Conservation (phyloP, 2,329 filamentous ascomycete species). For the Neofusicoccum sp. region DNA sequence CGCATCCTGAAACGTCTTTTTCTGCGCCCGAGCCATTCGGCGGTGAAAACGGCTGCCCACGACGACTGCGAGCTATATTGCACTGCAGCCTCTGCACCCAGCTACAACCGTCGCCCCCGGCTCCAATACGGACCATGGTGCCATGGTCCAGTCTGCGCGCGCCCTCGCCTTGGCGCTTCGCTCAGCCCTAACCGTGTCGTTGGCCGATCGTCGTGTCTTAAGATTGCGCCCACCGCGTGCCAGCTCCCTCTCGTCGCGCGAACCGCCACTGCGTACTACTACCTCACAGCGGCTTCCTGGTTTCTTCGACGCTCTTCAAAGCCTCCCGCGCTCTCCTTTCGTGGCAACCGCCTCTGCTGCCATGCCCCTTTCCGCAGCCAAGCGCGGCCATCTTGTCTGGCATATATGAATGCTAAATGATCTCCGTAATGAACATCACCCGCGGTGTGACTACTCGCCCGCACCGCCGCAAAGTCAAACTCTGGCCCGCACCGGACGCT, state of each 20-base stretch:
- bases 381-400: neutral
- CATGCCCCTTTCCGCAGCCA: slow-evolving; percentile 1
- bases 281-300: neutral
- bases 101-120: neutral
- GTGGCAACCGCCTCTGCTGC: neutral
- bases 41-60: neutral
- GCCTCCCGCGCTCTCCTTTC: neutral
- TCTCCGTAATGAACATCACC: slow-evolving; percentile 8
- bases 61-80: too few species aligned
- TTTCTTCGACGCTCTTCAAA: too few species aligned
- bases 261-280: neutral
- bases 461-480: neutral
- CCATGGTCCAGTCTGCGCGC: neutral
- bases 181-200: slow-evolving; percentile 3
- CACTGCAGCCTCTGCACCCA: neutral
- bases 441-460: neutral
- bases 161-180: neutral
- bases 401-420: slow-evolving; percentile 11
- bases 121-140: neutral
- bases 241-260: neutral
- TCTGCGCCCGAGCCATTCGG: neutral
- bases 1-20: slow-evolving; percentile 4
- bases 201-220: neutral
- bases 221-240: neutral
- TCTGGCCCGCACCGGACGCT: slow-evolving; percentile 4